Conservation (phyloP, 768 basidiomycete genomes). For the Mrakia blollopis region DNA sequence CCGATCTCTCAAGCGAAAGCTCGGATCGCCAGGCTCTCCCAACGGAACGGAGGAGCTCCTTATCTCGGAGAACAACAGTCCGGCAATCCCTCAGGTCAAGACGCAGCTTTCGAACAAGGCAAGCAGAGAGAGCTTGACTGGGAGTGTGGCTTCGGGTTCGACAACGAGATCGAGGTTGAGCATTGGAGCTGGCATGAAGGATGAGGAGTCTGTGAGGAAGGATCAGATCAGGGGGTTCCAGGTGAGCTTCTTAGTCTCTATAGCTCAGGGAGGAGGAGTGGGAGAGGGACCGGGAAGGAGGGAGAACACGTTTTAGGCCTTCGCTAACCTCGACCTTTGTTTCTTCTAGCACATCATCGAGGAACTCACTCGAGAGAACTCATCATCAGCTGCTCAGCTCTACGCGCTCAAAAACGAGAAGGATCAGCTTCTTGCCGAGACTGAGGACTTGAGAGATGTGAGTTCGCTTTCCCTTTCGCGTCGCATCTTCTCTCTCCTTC, state of each 20-base stretch:
- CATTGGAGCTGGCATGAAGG: slow-evolving; percentile 33
- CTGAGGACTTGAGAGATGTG: slow-evolving; percentile 70
- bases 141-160: not conserved
- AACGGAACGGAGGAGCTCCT: slow-evolving; percentile 1
- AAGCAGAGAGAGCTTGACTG: not conserved
- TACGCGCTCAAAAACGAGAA: slow-evolving; percentile 75
- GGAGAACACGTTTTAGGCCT: not conserved
- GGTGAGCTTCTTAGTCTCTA: not conserved
- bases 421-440: slow-evolving; percentile 59
- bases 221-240: slow-evolving; percentile 81
- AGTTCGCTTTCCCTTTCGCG: not conserved
- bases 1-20: slow-evolving; percentile 10
- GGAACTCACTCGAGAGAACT: slow-evolving; percentile 77
- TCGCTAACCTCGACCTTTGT: not conserved
- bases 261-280: not conserved
- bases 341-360: slow-evolving; percentile 64
- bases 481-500: not conserved
- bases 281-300: not conserved
- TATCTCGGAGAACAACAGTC: slow-evolving; percentile 7
- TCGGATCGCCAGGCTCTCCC: not conserved
- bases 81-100: not conserved
- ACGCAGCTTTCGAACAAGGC: not conserved
- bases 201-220: slow-evolving; percentile 35
- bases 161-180: slow-evolving; percentile 10
- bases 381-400: slow-evolving; percentile 57